phyloP scores from a whole-genome alignment of 2,329 filamentous ascomycete species.

The Cladophialophora bantiana region DNA sequence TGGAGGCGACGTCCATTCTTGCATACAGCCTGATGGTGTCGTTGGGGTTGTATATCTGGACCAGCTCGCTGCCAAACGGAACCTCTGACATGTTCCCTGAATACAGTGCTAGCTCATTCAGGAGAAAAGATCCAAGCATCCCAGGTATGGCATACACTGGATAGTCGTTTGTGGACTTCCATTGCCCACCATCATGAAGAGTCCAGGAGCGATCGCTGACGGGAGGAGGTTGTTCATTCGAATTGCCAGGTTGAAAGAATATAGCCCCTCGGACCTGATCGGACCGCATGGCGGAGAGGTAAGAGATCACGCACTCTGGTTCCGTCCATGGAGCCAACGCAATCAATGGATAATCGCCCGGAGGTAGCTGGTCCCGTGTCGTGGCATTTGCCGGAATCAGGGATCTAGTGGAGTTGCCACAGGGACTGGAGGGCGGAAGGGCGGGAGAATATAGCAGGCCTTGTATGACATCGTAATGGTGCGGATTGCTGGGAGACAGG shows the following conservation, averaged over 20 bases:
- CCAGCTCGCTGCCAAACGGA: slow-evolving; percentile 44
- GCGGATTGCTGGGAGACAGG: slow-evolving; percentile 72
- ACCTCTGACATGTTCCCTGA: slow-evolving; percentile 71
- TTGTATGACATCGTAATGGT: slow-evolving; percentile 68
- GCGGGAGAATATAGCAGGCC: slow-evolving; percentile 88
- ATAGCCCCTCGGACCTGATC: slow-evolving; percentile 67
- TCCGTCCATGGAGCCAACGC: slow-evolving; percentile 88
- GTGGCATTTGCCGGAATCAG: slow-evolving; percentile 79
- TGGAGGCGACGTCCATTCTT: slow-evolving; percentile 45
- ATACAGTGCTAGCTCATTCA: slow-evolving; percentile 75
- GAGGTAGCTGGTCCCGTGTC: slow-evolving; percentile 69
- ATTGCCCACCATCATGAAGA: slow-evolving; percentile 71
- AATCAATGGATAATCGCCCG: slow-evolving; percentile 73
- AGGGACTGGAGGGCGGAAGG: slow-evolving; percentile 64
- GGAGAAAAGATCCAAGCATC: slow-evolving; percentile 69
- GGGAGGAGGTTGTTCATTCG: slow-evolving; percentile 68
- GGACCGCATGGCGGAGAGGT: slow-evolving; percentile 68
- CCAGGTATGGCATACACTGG: slow-evolving; percentile 85
- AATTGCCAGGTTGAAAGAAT: slow-evolving; percentile 60
- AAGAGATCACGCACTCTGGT: slow-evolving; percentile 73
- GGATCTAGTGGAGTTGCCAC: slow-evolving; percentile 67
- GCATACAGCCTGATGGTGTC: slow-evolving; percentile 60
- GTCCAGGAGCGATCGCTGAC: slow-evolving; percentile 72
- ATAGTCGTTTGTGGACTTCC: slow-evolving; percentile 74
- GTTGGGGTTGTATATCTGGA: slow-evolving; percentile 47